Evolutionary conservation across 306 rosid species (phyloP).

Genomic region (Pterocarpus santalinus): DNA sequence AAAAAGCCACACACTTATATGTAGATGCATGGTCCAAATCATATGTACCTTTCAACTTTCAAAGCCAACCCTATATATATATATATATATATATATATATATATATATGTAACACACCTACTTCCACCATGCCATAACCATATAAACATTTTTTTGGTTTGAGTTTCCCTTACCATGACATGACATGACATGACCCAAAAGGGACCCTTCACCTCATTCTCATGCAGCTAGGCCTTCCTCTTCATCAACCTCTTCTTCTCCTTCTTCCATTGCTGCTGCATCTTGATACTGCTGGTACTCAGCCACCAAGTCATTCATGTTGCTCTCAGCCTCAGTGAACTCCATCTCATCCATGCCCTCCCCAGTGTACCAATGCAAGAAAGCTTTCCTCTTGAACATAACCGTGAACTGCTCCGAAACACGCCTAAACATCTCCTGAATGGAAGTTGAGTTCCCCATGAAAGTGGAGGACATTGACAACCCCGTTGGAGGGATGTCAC

Average conservation of each 20-base stretch:
- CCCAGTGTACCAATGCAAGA: conserved; percentile 91
- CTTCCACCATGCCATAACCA: background rate
- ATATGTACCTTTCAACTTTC: conserved; percentile 12
- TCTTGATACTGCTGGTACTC: conserved; percentile 94
- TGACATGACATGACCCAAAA: conserved; percentile 12
- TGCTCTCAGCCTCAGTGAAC: conserved; percentile 72
- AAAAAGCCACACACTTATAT: background rate
- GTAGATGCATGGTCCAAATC: conserved; percentile 2
- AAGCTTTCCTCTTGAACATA: conserved; percentile 92
- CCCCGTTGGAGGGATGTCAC: conserved; percentile 88
- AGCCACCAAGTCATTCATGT: conserved; percentile 91
- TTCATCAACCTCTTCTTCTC: conserved; percentile 50
- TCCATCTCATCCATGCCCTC: conserved; percentile 94
- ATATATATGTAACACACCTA: background rate
- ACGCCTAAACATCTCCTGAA: conserved; percentile 89
- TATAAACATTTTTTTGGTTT: no score
- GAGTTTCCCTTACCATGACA: background rate
- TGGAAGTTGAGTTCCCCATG: conserved; percentile 91
- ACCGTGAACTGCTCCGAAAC: conserved; percentile 92
- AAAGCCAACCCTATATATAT: conserved; percentile 1
- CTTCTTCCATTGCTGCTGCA: conserved; percentile 63
- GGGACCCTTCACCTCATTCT: background rate
- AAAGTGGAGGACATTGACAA: conserved; percentile 82
- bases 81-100: background rate
- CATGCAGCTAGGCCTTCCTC: conserved; percentile 50